phyloP scores from a whole-genome alignment of 768 basidiomycete genomes.

The Naematelia encephala region DNA sequence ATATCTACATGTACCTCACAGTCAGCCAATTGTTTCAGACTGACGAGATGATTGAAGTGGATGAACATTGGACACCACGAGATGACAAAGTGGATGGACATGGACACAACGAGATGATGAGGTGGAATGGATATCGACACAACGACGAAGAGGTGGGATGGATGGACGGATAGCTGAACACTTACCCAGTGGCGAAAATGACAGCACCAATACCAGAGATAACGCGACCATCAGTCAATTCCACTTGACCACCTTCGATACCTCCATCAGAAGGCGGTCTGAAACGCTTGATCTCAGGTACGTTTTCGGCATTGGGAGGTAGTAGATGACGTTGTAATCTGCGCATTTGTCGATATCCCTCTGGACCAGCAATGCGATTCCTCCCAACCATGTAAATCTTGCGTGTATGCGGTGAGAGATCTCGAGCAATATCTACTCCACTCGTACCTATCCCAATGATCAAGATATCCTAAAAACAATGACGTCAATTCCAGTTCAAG shows the following conservation, averaged over 20 bases:
- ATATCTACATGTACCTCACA: conserved; percentile 38
- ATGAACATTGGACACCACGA: no score
- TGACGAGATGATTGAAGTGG: no score
- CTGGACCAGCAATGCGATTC: conserved; percentile 22
- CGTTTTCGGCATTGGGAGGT: conserved; percentile 43
- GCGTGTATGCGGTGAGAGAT: conserved; percentile 45
- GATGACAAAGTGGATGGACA: no score
- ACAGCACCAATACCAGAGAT: conserved; percentile 52
- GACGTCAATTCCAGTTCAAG: background rate
- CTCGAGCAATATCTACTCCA: conserved; percentile 52
- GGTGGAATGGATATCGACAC: no score
- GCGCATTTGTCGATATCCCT: conserved; percentile 21
- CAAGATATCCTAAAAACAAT: conserved; percentile 47
- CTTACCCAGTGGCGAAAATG: conserved; percentile 53
- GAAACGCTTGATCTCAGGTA: conserved; percentile 53
- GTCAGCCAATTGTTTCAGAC: no score
- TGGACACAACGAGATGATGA: no score
- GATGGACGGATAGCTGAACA: background rate
- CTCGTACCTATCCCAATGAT: conserved; percentile 55
- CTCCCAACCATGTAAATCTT: conserved; percentile 52
- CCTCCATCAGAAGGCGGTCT: conserved; percentile 34
- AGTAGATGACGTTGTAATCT: conserved; percentile 20
- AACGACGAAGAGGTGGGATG: no score
- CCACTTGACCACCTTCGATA: conserved; percentile 47
- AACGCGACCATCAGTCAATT: conserved; percentile 53